Conservation (phyloP, 2,329 filamentous ascomycete genomes). For the Fusarium verticillioides region DNA sequence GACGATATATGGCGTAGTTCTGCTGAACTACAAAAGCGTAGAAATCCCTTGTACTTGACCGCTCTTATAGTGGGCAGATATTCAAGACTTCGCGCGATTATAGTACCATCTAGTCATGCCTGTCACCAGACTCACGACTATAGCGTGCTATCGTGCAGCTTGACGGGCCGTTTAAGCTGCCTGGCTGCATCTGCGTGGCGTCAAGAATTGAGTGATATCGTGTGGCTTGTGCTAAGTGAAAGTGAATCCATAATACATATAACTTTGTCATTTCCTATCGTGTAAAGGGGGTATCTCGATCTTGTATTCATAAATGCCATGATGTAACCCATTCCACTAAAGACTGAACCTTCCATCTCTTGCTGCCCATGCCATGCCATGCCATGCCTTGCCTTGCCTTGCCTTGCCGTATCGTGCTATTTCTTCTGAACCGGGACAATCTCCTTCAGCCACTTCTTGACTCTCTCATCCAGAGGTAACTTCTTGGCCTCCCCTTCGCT, state of each 20-base stretch:
- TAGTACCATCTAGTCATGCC: conserved; percentile 8
- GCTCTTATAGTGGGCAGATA: conserved; percentile 18
- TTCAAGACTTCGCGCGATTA: background rate
- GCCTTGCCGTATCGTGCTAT: background rate
- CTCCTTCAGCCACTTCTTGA: conserved; percentile 39
- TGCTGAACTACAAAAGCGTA: background rate
- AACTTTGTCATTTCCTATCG: conserved; percentile 9
- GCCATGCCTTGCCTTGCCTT: background rate
- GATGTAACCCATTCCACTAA: background rate
- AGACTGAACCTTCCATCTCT: conserved; percentile 8
- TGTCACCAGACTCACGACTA: conserved; percentile 1
- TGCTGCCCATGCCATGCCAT: background rate
- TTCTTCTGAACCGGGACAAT: conserved; percentile 18
- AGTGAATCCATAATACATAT: background rate
- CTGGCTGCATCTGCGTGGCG: conserved; percentile 8
- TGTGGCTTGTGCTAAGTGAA: background rate
- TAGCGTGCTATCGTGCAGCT: background rate
- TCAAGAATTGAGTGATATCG: background rate
- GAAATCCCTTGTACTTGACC: conserved; percentile 1
- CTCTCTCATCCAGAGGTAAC: conserved; percentile 37
- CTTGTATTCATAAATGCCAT: conserved; percentile 30
- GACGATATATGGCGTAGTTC: background rate
- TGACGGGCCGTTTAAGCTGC: background rate
- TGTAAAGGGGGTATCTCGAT: conserved; percentile 37
- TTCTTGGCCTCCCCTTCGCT: conserved; percentile 37